Evolutionary conservation across 495 filamentous ascomycete genomes (phyloP).

Genomic region (Pseudoneurospora amorphoporcata): DNA sequence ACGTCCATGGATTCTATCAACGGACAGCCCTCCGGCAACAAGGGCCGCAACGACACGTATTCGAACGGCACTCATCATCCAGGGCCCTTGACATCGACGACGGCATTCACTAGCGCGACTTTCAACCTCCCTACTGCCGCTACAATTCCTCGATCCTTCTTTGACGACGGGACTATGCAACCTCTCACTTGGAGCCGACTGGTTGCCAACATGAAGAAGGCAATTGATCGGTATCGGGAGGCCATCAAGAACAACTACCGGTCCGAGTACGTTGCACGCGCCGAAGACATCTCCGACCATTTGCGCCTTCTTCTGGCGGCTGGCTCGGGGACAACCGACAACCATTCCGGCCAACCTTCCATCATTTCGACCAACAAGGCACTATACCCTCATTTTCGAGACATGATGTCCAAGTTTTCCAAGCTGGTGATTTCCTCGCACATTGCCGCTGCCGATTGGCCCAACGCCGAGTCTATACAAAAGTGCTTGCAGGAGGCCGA

Average conservation of each 20-base stretch:
- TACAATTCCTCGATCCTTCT: conserved; percentile 66
- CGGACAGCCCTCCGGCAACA: conserved; percentile 39
- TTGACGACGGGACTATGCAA: conserved; percentile 66
- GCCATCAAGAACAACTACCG: conserved; percentile 69
- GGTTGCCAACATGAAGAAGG: conserved; percentile 79
- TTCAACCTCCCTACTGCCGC: conserved; percentile 46
- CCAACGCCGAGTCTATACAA: conserved; percentile 71
- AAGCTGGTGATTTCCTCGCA: conserved; percentile 98
- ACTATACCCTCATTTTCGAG: conserved; percentile 91
- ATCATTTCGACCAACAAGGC: conserved; percentile 97
- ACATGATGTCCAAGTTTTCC: conserved; percentile 99
- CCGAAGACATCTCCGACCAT: conserved; percentile 96
- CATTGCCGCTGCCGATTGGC: conserved; percentile 91
- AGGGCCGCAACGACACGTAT: conserved; percentile 36
- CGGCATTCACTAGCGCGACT: conserved; percentile 54
- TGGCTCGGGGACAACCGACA: conserved; percentile 92
- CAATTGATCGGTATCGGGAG: conserved; percentile 79
- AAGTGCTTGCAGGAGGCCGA: conserved; percentile 96
- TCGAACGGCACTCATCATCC: conserved; percentile 36
- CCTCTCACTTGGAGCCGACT: conserved; percentile 81
- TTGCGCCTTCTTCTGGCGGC: conserved; percentile 87
- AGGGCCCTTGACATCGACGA: conserved; percentile 50
- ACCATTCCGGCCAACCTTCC: conserved; percentile 97
- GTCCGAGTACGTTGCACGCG: conserved; percentile 81
- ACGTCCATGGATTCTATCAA: conserved; percentile 85